Base-by-base conservation (phyloP, 1,284 basidiomycete genomes). In the Austropuccinia psidii region DNA sequence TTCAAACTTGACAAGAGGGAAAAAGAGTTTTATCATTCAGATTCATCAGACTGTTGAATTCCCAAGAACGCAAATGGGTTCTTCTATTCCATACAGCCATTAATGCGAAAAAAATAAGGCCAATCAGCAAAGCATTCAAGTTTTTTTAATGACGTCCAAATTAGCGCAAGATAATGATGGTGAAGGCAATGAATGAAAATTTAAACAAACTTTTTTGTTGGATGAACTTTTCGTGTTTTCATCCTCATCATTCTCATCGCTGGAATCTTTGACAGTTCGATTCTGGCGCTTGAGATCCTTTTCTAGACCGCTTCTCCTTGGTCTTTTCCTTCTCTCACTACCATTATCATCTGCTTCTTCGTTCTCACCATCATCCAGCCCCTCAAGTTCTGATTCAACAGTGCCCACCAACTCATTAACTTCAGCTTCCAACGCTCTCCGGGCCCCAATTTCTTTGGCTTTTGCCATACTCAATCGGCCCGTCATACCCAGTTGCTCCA, bases 381-480 rank as follows among this genome's bases (percentile, higher is more conserved):
- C 35, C n/a, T 39, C 43, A 17, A 39, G 43, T 37, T 60, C 57
- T 6, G 37, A 15, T 60, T 60, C 33, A 65, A 8, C 11, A 75
- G 86, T 49, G 77, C 35, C 35, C 17, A 41, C 57, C 33, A 60
- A 33, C 43, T 60, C 57, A 92, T 90, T 85, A 17, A 93, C 84
- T 78, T 94, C 91, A 76, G 89, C 83, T 31, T 85, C 89, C 8
- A 93, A 80, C 78, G 92, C 91, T 58, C 90, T 82, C 77, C 85
- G 85, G 78, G 83, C 85, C 76, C 85, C 88, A 78, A 93, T 88
- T 0, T 82, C 81, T 77, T 86, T 89, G 2, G 91, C 91, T 81
- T 92, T 88, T 70, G 89, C 88, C 78, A 91, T 76, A 75, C 86
- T 91, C 77, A 87, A 83, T n/a, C 88, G 84, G 2, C 89, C 88